These are phyloP conservation scores for Aplosporella prunicola DNA, from an alignment of 2,329 filamentous ascomycete species.

Conservation along the genomic window DNA sequence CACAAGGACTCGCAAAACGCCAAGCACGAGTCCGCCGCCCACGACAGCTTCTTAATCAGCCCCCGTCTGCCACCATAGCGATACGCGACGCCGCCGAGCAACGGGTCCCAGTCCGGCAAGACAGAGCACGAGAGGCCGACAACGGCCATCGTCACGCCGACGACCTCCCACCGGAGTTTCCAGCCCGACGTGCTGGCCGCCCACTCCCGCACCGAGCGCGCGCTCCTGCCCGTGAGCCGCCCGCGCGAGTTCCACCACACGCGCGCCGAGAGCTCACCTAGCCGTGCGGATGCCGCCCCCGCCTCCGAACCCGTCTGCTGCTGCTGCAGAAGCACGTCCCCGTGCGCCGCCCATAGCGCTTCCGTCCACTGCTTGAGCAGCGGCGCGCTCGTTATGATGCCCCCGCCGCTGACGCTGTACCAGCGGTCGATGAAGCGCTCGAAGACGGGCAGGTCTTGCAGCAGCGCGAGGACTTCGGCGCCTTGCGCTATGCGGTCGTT, in stretches of 20 bases:
- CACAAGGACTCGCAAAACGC: constrained; percentile 24
- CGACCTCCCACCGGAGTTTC: constrained; percentile 35
- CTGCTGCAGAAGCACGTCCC: constrained; percentile 18
- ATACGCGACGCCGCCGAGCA: too few species aligned
- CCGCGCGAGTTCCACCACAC: constrained; percentile 35
- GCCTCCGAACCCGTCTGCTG: too few species aligned
- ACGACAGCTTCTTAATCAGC: constrained; percentile 15
- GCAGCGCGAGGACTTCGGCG: constrained; percentile 18
- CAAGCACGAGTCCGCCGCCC: constrained; percentile 23
- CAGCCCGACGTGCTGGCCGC: constrained; percentile 29
- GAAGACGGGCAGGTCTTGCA: constrained; percentile 20
- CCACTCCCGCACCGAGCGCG: constrained; percentile 31
- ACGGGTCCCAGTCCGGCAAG: constrained; percentile 21
- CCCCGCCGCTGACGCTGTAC: constrained; percentile 22
- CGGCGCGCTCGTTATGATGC: constrained; percentile 26
- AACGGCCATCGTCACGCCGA: constrained; percentile 31
- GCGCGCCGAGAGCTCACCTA: constrained; percentile 30
- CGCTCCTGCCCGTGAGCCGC: constrained; percentile 26
- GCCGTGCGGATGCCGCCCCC: too few species aligned
- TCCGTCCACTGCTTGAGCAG: constrained; percentile 23
- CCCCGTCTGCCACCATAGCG: too few species aligned
- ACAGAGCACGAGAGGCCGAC: constrained; percentile 20
- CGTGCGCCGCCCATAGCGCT: constrained; percentile 21
- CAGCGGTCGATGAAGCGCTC: constrained; percentile 25
- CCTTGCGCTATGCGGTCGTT: constrained; percentile 20